Percentiles rank a stretch among this genome's conserved stretches.
These are phyloP conservation scores for Pseudonectria buxi DNA, from an alignment of 2,329 filamentous ascomycete species.

Conservation along the genomic window DNA sequence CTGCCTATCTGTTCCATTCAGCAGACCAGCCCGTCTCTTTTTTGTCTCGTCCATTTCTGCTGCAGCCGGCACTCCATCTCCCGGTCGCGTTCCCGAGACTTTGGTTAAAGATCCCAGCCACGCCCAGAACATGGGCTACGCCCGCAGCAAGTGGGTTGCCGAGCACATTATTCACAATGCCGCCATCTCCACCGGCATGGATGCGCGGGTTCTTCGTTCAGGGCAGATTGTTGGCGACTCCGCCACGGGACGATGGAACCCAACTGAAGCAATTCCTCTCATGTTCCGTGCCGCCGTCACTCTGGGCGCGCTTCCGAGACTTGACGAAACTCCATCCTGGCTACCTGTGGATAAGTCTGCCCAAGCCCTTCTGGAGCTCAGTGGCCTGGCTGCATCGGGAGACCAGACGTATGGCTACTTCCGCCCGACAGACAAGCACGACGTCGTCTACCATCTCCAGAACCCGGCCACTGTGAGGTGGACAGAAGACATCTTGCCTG, in stretches of 20 bases:
- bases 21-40: slow-evolving; percentile 30
- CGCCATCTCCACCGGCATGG: slow-evolving; percentile 22
- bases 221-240: slow-evolving; percentile 44
- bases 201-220: slow-evolving; percentile 31
- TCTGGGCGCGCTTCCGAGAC: slow-evolving; percentile 37
- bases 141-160: slow-evolving; percentile 41
- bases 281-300: slow-evolving; percentile 41
- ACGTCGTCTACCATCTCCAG: slow-evolving; percentile 44
- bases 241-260: slow-evolving; percentile 39
- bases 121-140: slow-evolving; percentile 46
- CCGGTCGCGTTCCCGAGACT: slow-evolving; percentile 30
- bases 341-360: slow-evolving; percentile 33
- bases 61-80: slow-evolving; percentile 31
- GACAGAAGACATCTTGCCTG: slow-evolving; percentile 46
- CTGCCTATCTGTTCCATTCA: slow-evolving; percentile 27
- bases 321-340: slow-evolving; percentile 34
- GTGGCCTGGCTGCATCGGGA: slow-evolving; percentile 9
- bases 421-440: slow-evolving; percentile 8
- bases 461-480: slow-evolving; percentile 43
- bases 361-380: slow-evolving; percentile 27
- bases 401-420: slow-evolving; percentile 6
- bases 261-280: slow-evolving; percentile 42
- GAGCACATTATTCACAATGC: slow-evolving; percentile 36
- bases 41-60: slow-evolving; percentile 40
- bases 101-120: slow-evolving; percentile 27